Base-by-base conservation (phyloP, 2,329 filamentous ascomycete species). In the Aspergillus luchuensis region DNA sequence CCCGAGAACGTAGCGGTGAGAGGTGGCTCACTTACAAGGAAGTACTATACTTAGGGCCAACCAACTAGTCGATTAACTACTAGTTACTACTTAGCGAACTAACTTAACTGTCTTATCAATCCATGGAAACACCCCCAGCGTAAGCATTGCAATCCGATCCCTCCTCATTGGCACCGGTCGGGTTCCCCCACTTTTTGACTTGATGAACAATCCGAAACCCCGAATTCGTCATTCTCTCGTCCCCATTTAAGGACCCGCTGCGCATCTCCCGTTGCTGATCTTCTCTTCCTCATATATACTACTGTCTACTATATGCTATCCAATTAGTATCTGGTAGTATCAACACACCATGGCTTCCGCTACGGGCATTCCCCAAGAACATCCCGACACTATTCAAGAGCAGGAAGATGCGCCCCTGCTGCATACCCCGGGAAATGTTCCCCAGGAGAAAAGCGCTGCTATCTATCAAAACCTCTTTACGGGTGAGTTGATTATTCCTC, bases 381-480 rank as follows among this genome's bases (percentile, higher is more conserved):
- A 78, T 63, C 76, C 78, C 54, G 74, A 78, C 58, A 72, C 74
- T 60, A 68, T 73, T 63, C 48, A 72, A 62, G 67, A 69, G 19
- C 76, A 76, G 45, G 89, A 91, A 71, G 82, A 88, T 55, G 87
- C 91, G 70, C 91, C 90, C 65, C 80, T 94, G 56, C 81, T 94
- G 33, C 90, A 89, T 56, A 80, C 82, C 53, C 83, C 87, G 47
- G 91, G 91, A 50, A 91, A 93, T 78, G 91, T 86, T 8, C 85
- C 86, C 52, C 91, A 96, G 79, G 79, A 80, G 60, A 84, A 89
- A 39, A 83, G 84, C 15, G 82, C 85, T 61, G 81, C 86, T 23
- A 82, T 96, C 56, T 80, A 85, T 63, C 81, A 83, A 68, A 97
- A 97, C 71, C 81, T 96, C 43, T 80, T 89, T 64, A 84, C 90